Evolutionary conservation across 148 eudicot species (phyloP).

Genomic region (Rhododendron simsii): DNA sequence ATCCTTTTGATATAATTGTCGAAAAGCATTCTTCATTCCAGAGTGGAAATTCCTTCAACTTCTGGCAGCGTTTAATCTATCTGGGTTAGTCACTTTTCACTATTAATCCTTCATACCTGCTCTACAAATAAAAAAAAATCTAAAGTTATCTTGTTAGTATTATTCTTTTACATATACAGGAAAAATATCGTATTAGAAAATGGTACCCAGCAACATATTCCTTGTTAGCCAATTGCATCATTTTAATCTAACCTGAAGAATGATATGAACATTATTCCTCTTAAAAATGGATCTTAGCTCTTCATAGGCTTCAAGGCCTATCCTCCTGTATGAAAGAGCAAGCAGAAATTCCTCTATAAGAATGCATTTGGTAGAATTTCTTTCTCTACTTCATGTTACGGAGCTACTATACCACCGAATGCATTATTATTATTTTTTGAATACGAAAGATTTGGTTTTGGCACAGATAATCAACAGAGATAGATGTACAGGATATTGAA

Average conservation of each 20-base stretch:
- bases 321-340: constrained; percentile 42
- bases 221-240: constrained; percentile 11
- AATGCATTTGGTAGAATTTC: background rate
- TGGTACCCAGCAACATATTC: background rate
- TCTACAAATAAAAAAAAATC: no score
- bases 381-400: no score
- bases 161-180: background rate
- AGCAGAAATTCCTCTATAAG: background rate
- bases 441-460: background rate
- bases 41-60: no score
- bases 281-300: constrained; percentile 81
- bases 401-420: no score
- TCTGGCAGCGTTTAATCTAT: no score
- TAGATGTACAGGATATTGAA: background rate
- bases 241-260: constrained; percentile 71
- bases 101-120: no score
- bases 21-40: no score
- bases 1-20: no score
- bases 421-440: no score
- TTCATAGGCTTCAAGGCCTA: constrained; percentile 75
- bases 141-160: no score
- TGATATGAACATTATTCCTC: constrained; percentile 68
- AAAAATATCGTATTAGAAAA: background rate
- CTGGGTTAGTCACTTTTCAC: no score
- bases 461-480: background rate